phyloP scores from a whole-genome alignment of 352 stramenopile species.

The Phytophthora quininea region DNA sequence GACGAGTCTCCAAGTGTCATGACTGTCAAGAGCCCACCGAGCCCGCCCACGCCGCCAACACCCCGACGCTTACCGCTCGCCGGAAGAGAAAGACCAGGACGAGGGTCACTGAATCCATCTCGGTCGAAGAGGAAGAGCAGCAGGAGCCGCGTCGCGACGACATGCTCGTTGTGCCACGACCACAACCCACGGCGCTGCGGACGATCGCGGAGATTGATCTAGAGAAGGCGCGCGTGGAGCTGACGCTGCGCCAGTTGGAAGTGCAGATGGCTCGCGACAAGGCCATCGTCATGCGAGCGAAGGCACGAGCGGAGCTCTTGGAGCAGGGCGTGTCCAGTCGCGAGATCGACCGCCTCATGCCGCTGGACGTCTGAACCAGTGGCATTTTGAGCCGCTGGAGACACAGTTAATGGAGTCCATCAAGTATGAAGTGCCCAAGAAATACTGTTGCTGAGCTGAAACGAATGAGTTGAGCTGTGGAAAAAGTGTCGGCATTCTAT shows the following conservation, averaged over 20 bases:
- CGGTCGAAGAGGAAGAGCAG: constrained; percentile 21
- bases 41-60: constrained; percentile 23
- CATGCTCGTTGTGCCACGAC: neutral
- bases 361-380: constrained; percentile 34
- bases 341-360: constrained; percentile 38
- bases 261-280: constrained; percentile 41
- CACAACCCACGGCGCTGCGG: constrained; percentile 12
- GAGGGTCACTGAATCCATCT: constrained; percentile 27
- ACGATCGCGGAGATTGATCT: constrained; percentile 35
- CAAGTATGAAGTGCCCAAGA: constrained; percentile 5
- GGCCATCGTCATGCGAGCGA: constrained; percentile 34
- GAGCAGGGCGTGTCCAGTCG: constrained; percentile 31
- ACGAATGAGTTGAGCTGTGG: constrained; percentile 14
- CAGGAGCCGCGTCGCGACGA: constrained; percentile 4
- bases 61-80: constrained; percentile 10
- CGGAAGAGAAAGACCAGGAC: constrained; percentile 27
- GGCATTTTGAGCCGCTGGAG: neutral
- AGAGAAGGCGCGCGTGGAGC: constrained; percentile 40
- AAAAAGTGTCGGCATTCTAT: constrained; percentile 30
- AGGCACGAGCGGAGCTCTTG: constrained; percentile 33
- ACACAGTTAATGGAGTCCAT: constrained; percentile 14
- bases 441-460: constrained; percentile 14
- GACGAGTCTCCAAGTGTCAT: constrained; percentile 17
- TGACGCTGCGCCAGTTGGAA: constrained; percentile 34
- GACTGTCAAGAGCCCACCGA: constrained; percentile 12